Base-by-base conservation (phyloP, 1,139 yeast genomes). In the Hemisphaericaspora xylofermentans region DNA sequence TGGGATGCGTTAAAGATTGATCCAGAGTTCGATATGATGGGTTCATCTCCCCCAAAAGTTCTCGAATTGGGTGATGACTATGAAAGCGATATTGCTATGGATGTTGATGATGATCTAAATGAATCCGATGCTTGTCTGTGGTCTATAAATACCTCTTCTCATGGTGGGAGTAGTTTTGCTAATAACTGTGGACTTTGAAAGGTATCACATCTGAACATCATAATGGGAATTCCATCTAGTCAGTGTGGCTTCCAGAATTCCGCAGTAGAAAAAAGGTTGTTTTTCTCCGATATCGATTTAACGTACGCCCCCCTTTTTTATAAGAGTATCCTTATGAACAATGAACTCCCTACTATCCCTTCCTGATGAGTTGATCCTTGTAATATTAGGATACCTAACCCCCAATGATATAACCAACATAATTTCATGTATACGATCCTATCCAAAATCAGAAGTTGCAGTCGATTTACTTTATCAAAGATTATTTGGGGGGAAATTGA, bases 1-100 rank as follows among this genome's bases (percentile, higher is more conserved):
- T 70, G 75, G 74, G 74, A 68, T 42, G 57, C 54, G 6, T 43
- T 61, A n/a, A 47, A 52, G 2, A 43, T 57, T 12, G 62, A 58
- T 15, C 47, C 46, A 22, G 72, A 66, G 39, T 43, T 58, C 14
- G 68, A 66, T 15, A 64, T 66, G 69, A 43, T 48, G 16, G 61
- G 56, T 24, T 42, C 6, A 5, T n/a, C 18, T 16, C 16, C 34
- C 6, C 21, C 25, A 7, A 50, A 42, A 19, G 8, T 38, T 19
- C 32, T 33, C 13, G 41, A 35, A 35, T 31, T 35, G 71, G 73
- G 64, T 40, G 56, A 52, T 9, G 47, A 56, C 7, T 42, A 53
- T n/a, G 60, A 55, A 10, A 45, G 46, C 14, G 43, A 36, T n/a
- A 17, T 37, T 5, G 34, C 16, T 7, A 41, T 43, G 46, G 31